Conservation (phyloP, 2,329 filamentous ascomycete species). For the Hypoxylon sp. region DNA sequence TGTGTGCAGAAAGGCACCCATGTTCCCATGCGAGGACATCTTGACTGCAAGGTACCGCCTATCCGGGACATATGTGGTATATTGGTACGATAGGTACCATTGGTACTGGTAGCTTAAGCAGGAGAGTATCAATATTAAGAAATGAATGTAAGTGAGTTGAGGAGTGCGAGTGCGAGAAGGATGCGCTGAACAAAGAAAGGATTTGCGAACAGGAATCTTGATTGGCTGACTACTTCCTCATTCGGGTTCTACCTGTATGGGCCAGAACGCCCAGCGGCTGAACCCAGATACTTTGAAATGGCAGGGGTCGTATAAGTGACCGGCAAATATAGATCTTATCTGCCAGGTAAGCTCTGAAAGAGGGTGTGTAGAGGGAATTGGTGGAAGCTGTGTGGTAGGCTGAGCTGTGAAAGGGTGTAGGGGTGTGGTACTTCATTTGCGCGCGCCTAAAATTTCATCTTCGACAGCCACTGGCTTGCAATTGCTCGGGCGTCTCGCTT, state of each 20-base stretch:
- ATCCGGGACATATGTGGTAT: slow-evolving; percentile 11
- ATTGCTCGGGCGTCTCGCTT: slow-evolving; percentile 35
- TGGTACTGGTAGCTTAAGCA: neutral
- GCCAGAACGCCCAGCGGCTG: slow-evolving; percentile 36
- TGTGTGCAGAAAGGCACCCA: slow-evolving; percentile 24
- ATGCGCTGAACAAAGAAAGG: slow-evolving; percentile 32
- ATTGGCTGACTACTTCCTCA: slow-evolving; percentile 46
- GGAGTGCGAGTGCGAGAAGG: slow-evolving; percentile 30
- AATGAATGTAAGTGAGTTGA: slow-evolving; percentile 18
- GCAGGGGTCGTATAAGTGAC: slow-evolving; percentile 29
- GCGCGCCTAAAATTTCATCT: slow-evolving; percentile 42
- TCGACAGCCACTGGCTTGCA: slow-evolving; percentile 22
- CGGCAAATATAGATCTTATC: slow-evolving; percentile 45
- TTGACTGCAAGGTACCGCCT: slow-evolving; percentile 19
- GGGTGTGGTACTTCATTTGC: slow-evolving; percentile 43
- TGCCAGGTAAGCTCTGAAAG: slow-evolving; percentile 18
- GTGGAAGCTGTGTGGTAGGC: slow-evolving; percentile 19
- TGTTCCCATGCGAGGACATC: slow-evolving; percentile 31
- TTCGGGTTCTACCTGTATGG: slow-evolving; percentile 37
- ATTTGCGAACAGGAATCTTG: slow-evolving; percentile 27
- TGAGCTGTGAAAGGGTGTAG: slow-evolving; percentile 35
- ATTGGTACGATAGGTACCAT: slow-evolving; percentile 9
- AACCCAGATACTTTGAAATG: slow-evolving; percentile 15
- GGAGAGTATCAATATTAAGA: slow-evolving; percentile 24
- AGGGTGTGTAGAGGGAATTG: neutral